Conservation (phyloP, 331 rosid genomes). For the Phaseolus coccineus region DNA sequence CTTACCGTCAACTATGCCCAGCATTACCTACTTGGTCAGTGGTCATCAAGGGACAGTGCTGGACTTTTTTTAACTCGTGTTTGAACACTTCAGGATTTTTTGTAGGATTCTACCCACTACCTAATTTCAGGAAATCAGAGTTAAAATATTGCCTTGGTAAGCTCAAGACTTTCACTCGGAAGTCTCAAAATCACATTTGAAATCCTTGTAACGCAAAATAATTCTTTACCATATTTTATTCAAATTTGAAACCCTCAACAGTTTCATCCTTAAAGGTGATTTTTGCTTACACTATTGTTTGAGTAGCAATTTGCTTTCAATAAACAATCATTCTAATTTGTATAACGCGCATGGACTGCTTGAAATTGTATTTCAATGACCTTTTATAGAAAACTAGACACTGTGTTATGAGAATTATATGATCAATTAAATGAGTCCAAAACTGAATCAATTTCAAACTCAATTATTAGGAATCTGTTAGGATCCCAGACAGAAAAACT, state of each 20-base stretch:
- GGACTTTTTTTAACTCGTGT: slow-evolving; percentile 25
- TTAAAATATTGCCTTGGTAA: slow-evolving; percentile 22
- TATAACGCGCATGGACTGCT: too few relatives aligned
- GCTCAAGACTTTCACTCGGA: slow-evolving; percentile 12
- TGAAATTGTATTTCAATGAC: not conserved
- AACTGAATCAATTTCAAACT: slow-evolving; percentile 1
- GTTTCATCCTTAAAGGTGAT: not conserved
- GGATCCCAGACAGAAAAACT: too few relatives aligned
- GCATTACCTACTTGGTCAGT: slow-evolving; percentile 39
- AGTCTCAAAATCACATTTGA: slow-evolving; percentile 1
- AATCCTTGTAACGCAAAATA: not conserved
- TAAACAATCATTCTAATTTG: too few relatives aligned
- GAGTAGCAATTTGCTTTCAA: too few relatives aligned
- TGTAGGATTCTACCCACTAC: slow-evolving; percentile 23
- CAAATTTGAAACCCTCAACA: slow-evolving; percentile 3
- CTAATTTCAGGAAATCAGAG: slow-evolving; percentile 34
- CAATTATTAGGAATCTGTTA: not conserved
- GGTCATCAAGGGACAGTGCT: slow-evolving; percentile 40
- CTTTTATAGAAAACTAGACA: not conserved
- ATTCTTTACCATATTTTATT: not conserved
- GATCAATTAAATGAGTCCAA: not conserved
- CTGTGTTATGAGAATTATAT: not conserved
- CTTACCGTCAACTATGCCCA: slow-evolving; percentile 37
- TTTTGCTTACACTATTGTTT: not conserved
- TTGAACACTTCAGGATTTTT: slow-evolving; percentile 32